Conservation (phyloP, 1,139 yeast genomes). For the Blastobotrys buckinghamii region DNA sequence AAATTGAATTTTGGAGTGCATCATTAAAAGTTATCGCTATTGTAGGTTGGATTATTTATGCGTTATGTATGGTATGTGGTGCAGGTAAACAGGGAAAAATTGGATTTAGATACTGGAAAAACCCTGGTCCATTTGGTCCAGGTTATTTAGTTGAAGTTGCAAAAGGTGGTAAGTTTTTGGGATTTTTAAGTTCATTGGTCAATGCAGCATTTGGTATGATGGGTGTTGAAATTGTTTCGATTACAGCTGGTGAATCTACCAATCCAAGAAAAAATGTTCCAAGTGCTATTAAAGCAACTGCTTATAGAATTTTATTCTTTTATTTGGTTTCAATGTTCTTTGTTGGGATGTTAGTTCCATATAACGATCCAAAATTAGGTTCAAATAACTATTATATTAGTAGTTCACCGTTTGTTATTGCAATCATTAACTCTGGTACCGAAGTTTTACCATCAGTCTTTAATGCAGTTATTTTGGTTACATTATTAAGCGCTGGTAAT, state of each 20-base stretch:
- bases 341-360: slow-evolving; percentile 71
- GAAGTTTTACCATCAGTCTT: slow-evolving; percentile 54
- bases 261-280: slow-evolving; percentile 74
- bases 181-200: slow-evolving; percentile 55
- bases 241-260: slow-evolving; percentile 72
- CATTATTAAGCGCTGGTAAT: slow-evolving; percentile 70
- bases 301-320: slow-evolving; percentile 69
- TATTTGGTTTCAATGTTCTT: slow-evolving; percentile 61
- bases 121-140: slow-evolving; percentile 52
- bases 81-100: slow-evolving; percentile 63
- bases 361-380: slow-evolving; percentile 51
- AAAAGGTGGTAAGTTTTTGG: slow-evolving; percentile 53
- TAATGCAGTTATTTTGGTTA: slow-evolving; percentile 53
- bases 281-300: slow-evolving; percentile 67
- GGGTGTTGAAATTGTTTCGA: slow-evolving; percentile 72
- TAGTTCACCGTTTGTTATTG: slow-evolving; percentile 74
- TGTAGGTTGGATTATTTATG: slow-evolving; percentile 63
- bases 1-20: slow-evolving; percentile 64
- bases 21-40: slow-evolving; percentile 62
- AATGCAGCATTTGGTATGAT: slow-evolving; percentile 70
- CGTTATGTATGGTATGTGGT: slow-evolving; percentile 68
- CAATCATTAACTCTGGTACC: slow-evolving; percentile 65
- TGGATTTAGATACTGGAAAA: slow-evolving; percentile 69
- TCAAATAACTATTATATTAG: slow-evolving; percentile 48
- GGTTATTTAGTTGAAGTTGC: slow-evolving; percentile 44